Conservation (phyloP, 805 yeast genomes). For the Wickerhamiella bombiphila region DNA sequence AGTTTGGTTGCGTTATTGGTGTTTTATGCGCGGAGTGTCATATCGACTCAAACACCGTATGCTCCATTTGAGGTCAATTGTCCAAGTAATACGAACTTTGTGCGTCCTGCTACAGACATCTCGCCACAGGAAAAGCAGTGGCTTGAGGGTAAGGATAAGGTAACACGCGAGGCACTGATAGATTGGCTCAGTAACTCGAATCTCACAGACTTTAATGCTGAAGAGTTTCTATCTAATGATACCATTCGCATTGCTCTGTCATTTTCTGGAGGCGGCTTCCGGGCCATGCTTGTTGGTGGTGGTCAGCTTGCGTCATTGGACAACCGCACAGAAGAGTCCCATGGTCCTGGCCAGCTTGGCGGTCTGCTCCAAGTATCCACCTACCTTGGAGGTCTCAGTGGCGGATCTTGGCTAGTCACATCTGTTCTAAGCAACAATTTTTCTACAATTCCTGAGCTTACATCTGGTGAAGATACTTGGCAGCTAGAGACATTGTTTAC, state of each 20-base stretch:
- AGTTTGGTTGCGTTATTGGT: too few relatives aligned
- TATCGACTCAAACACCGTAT: too few relatives aligned
- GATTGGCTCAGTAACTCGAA: slow-evolving; percentile 32
- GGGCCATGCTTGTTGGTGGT: slow-evolving; percentile 79
- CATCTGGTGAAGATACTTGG: slow-evolving; percentile 43
- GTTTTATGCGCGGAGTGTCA: too few relatives aligned
- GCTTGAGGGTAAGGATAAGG: slow-evolving; percentile 19
- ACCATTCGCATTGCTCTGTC: slow-evolving; percentile 41
- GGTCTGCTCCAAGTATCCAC: slow-evolving; percentile 59
- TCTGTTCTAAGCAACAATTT: slow-evolving; percentile 56
- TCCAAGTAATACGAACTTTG: slow-evolving; percentile 12
- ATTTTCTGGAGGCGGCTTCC: slow-evolving; percentile 76
- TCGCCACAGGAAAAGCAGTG: slow-evolving; percentile 21
- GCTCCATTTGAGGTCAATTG: not conserved
- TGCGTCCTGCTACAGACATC: slow-evolving; percentile 22
- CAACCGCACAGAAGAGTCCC: slow-evolving; percentile 41
- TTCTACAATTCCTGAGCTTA: slow-evolving; percentile 51
- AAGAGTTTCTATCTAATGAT: not conserved
- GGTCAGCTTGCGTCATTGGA: slow-evolving; percentile 73
- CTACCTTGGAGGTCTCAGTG: slow-evolving; percentile 65
- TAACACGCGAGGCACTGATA: slow-evolving; percentile 27
- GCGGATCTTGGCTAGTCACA: slow-evolving; percentile 73
- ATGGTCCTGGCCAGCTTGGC: slow-evolving; percentile 39
- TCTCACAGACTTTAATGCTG: slow-evolving; percentile 33
- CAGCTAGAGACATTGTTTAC: slow-evolving; percentile 46